Base-by-base conservation (phyloP, 1,284 basidiomycete genomes). In the Moesziomyces parantarcticus region DNA sequence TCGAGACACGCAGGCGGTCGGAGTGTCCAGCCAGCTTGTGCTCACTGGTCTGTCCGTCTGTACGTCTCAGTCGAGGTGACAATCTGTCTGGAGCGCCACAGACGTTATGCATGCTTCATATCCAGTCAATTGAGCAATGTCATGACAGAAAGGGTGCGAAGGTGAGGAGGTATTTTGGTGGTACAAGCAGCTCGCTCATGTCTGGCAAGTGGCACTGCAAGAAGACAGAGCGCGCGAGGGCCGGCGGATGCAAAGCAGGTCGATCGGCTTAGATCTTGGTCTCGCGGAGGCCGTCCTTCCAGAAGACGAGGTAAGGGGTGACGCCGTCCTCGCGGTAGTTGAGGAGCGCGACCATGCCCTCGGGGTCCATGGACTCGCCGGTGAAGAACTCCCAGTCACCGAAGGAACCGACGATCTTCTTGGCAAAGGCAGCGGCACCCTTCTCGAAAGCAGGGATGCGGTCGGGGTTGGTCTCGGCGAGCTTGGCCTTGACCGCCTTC, bases 341-440 rank as follows among this genome's bases (percentile, higher is more conserved):
- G 59, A 80, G 75, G 41, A 83, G 63, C 16, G 74, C 80, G 42
- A 85, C 85, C 84, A 80, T 86, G 6, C 82, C 82, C 26, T 85
- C 84, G 39, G 82, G 82, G 78, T 85, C 81, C 83, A 84, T 84
- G 79, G 86, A 87, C 93, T 93, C 82, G 92, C 93, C 83, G 67
- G 89, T 91, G 88, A 91, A 97, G 83, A 86, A 94, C 87, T 95
- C 93, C 82, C 88, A 94, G 84, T 96, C 90, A 84, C 92, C 92
- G 88, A 98, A 93, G 85, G 92, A 93, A 76, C 87, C 89, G 47
- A 97, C 85, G 75, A 99, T 86, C 86, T 96, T 97, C 76, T 82
- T 79, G 55, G 82, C 82, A 47, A 82, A 82, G 47, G 73, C 82
- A 60, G 86, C 81, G 26, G 96, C 96, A 41, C 88, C 89, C 85